A percentile compares a stretch with the other conserved stretches of the same genome.
phyloP scores from a whole-genome alignment of 176 grass and related monocot genomes.

The Cymbopogon citratus region DNA sequence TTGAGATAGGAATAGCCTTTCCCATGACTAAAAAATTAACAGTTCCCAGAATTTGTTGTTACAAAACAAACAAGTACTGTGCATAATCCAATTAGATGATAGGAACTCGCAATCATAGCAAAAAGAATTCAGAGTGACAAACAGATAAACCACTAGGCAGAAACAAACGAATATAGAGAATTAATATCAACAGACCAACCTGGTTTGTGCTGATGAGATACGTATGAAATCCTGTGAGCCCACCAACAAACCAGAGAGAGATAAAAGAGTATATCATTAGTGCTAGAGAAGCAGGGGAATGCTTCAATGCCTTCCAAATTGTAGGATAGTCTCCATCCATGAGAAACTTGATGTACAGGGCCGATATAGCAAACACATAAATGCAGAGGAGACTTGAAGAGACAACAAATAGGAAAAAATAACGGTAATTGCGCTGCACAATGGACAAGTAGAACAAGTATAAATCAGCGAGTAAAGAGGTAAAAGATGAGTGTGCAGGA shows the following conservation, averaged over 20 bases:
- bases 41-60: background rate
- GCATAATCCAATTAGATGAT: background rate
- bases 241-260: slow-evolving; percentile 96
- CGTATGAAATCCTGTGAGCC: slow-evolving; percentile 91
- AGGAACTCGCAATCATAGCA: background rate
- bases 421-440: slow-evolving; percentile 83
- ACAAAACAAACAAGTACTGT: slow-evolving; percentile 1
- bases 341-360: slow-evolving; percentile 88
- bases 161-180: background rate
- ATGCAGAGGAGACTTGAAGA: slow-evolving; percentile 92
- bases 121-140: background rate
- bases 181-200: slow-evolving; percentile 43
- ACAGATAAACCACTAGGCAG: background rate
- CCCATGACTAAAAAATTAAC: background rate
- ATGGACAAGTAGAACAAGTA: slow-evolving; percentile 21
- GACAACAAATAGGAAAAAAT: slow-evolving; percentile 94
- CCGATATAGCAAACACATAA: slow-evolving; percentile 89
- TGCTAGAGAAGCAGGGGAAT: slow-evolving; percentile 69
- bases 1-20: background rate
- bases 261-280: slow-evolving; percentile 90
- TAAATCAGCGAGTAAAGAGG: background rate
- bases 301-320: slow-evolving; percentile 95
- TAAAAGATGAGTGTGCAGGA: background rate
- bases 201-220: slow-evolving; percentile 94
- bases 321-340: slow-evolving; percentile 79